Conservation (phyloP, 2,329 filamentous ascomycete species). For the Clonostachys rosea region DNA sequence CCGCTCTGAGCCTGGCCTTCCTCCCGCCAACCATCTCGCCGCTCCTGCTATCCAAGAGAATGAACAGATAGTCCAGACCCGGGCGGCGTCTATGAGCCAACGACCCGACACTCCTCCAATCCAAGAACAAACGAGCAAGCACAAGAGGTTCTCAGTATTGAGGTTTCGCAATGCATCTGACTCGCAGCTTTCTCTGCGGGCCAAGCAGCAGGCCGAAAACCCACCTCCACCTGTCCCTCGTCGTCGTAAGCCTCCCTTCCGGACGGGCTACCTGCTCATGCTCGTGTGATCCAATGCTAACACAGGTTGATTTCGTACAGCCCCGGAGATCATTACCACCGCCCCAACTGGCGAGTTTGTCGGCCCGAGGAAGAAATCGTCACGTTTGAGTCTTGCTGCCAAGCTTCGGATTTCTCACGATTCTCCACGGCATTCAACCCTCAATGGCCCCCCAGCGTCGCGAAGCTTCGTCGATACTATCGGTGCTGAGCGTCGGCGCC, state of each 20-base stretch:
- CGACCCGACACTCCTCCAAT: constrained; percentile 44
- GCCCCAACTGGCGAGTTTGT: constrained; percentile 70
- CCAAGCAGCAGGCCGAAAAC: constrained; percentile 61
- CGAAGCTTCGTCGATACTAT: constrained; percentile 18
- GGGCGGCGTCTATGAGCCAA: constrained; percentile 13
- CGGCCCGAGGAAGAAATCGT: constrained; percentile 46
- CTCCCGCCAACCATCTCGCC: not conserved
- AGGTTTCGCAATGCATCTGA: constrained; percentile 91
- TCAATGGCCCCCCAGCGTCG: constrained; percentile 8
- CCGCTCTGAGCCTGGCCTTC: no score
- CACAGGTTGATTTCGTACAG: constrained; percentile 24
- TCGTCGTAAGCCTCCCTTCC: constrained; percentile 30
- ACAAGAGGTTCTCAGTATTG: constrained; percentile 65
- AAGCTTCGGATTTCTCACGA: constrained; percentile 50
- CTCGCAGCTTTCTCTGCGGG: constrained; percentile 74
- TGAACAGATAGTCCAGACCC: constrained; percentile 6
- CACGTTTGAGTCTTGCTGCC: constrained; percentile 48
- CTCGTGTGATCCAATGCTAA: not conserved
- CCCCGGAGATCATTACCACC: constrained; percentile 81
- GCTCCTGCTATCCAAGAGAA: constrained; percentile 1
- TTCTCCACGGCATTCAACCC: constrained; percentile 17
- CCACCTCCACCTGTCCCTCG: constrained; percentile 50
- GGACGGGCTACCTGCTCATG: not conserved
- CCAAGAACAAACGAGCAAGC: constrained; percentile 50
- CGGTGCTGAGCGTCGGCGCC: constrained; percentile 28